A percentile compares a stretch with the other conserved stretches of the same genome.
Conservation (phyloP, 139 green algal genomes). For the Monoraphidium neglectum region DNA sequence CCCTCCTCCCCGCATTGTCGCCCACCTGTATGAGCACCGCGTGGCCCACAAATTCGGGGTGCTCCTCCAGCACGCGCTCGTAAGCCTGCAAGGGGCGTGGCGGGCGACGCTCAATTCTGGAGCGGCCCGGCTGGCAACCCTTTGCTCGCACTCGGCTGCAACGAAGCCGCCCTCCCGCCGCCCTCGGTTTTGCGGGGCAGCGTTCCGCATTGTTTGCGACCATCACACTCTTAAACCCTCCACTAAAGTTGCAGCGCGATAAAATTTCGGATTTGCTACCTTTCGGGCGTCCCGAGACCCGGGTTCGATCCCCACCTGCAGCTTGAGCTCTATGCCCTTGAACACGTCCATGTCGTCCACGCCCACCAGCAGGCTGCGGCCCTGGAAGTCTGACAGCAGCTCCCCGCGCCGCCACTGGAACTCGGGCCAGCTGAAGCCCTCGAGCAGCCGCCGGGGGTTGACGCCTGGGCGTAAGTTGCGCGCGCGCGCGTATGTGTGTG, state of each 20-base stretch:
- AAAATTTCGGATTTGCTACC: no score
- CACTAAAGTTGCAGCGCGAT: no score
- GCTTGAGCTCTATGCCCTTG: constrained; percentile 86
- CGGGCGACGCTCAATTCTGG: not conserved
- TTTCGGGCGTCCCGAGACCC: no score
- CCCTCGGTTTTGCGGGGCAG: no score
- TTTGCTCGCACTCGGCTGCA: no score
- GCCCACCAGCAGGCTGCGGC: constrained; percentile 78
- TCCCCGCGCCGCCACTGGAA: constrained; percentile 91
- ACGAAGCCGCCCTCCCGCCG: no score
- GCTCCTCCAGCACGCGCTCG: constrained; percentile 84
- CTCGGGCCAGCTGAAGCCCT: constrained; percentile 83
- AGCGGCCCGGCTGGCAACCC: no score
- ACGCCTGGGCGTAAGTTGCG: no score
- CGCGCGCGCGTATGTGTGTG: no score
- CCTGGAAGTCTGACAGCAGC: constrained; percentile 74
- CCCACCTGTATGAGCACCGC: constrained; percentile 89
- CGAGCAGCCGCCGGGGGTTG: constrained; percentile 81
- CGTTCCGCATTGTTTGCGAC: no score
- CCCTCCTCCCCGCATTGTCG: not conserved
- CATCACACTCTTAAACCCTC: no score
- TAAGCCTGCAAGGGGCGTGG: constrained; percentile 28
- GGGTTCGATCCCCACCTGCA: no score
- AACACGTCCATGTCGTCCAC: constrained; percentile 98
- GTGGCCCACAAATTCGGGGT: constrained; percentile 77